Evolutionary conservation across 1,284 basidiomycete genomes (phyloP).

Genomic region (Boletus semigastroideus): DNA sequence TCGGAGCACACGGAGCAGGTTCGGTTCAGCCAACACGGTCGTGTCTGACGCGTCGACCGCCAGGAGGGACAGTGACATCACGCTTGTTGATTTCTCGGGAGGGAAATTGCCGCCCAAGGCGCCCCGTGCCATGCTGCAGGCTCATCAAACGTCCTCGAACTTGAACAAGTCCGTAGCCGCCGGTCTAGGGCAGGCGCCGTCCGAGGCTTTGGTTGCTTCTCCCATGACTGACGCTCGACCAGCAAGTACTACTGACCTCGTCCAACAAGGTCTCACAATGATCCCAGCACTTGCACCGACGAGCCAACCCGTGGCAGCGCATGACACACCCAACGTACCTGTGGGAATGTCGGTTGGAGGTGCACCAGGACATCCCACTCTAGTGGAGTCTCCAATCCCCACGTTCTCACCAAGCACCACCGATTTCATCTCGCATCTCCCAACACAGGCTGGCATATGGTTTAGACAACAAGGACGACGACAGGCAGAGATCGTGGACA

Average conservation of each 20-base stretch:
- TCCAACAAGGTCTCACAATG: constrained; percentile 4
- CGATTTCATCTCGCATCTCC: constrained; percentile 15
- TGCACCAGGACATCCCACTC: background rate
- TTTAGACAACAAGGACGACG: constrained; percentile 22
- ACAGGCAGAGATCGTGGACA: constrained; percentile 23
- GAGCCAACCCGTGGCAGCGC: background rate
- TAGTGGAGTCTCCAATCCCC: background rate
- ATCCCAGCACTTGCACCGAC: constrained; percentile 3
- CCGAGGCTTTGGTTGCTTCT: constrained; percentile 1
- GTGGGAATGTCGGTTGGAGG: constrained; percentile 1
- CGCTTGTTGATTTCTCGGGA: constrained; percentile 20
- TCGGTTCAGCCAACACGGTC: constrained; percentile 11
- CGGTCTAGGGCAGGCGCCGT: background rate
- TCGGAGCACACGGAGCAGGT: constrained; percentile 18
- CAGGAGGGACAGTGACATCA: constrained; percentile 29
- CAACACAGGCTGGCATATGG: constrained; percentile 26
- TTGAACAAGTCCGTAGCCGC: background rate
- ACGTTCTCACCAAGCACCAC: background rate
- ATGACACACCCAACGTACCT: background rate
- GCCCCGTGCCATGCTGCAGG: constrained; percentile 25
- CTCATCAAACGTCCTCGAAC: constrained; percentile 3
- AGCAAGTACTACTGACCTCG: background rate
- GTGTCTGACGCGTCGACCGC: constrained; percentile 16
- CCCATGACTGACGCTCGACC: constrained; percentile 2
- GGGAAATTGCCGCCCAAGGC: constrained; percentile 19